Evolutionary conservation across 1,139 yeast genomes (phyloP).

Genomic region (Debaryomycetaceae sp.): DNA sequence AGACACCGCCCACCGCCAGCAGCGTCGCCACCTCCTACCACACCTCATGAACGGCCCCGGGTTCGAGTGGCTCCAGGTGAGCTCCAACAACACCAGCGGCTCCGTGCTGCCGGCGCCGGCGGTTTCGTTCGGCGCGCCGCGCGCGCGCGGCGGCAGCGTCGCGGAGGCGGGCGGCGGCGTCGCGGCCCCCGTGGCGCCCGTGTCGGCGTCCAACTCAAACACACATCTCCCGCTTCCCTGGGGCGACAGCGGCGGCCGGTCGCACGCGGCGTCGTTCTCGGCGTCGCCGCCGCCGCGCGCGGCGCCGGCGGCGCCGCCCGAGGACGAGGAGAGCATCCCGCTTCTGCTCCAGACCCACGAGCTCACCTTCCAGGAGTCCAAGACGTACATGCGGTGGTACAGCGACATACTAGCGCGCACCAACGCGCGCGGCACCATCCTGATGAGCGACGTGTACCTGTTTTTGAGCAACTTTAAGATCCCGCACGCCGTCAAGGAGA

Average conservation of each 20-base stretch:
- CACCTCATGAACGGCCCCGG: slow-evolving; percentile 25
- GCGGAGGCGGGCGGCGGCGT: slow-evolving; percentile 2
- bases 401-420: slow-evolving; percentile 60
- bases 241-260: too few species aligned
- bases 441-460: slow-evolving; percentile 57
- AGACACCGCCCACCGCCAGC: too few species aligned
- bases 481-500: slow-evolving; percentile 34
- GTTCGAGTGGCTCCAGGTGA: slow-evolving; percentile 38
- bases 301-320: slow-evolving; percentile 3
- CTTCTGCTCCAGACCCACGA: slow-evolving; percentile 60
- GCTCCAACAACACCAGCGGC: slow-evolving; percentile 13
- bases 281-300: slow-evolving; percentile 3
- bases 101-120: slow-evolving; percentile 28
- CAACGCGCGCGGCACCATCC: slow-evolving; percentile 51
- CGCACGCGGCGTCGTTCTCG: slow-evolving; percentile 13
- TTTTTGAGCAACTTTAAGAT: slow-evolving; percentile 62
- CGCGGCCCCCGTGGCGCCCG: background rate
- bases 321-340: slow-evolving; percentile 38
- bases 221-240: slow-evolving; percentile 4
- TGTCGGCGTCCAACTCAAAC: slow-evolving; percentile 6
- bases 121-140: slow-evolving; percentile 27
- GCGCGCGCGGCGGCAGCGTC: too few species aligned
- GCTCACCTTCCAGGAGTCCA: slow-evolving; percentile 58
- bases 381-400: slow-evolving; percentile 76
- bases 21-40: too few species aligned